Percentiles rank a stretch among this genome's conserved stretches.
Conservation (phyloP, 2,329 filamentous ascomycete species). For the Purpureocillium lavendulum region DNA sequence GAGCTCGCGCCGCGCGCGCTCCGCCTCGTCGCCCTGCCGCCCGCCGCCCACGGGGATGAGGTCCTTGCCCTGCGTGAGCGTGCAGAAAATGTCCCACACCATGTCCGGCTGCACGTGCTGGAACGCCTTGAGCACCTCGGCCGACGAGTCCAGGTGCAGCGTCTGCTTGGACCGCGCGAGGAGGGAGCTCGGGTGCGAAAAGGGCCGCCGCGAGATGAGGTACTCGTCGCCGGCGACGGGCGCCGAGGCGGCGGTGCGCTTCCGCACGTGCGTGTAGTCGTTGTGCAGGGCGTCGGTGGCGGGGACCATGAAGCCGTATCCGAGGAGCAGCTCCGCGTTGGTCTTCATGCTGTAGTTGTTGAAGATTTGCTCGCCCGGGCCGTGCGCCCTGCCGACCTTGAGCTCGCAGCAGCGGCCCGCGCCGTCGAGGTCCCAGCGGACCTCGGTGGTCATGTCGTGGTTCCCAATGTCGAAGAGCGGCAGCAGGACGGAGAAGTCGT, state of each 20-base stretch:
- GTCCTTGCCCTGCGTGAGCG: conserved; percentile 21
- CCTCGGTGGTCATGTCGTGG: conserved; percentile 52
- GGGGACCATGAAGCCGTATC: conserved; percentile 53
- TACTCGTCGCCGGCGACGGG: conserved; percentile 29
- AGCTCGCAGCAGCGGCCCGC: conserved; percentile 31
- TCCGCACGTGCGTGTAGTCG: conserved; percentile 50
- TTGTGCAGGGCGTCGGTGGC: conserved; percentile 42
- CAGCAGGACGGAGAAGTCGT: conserved; percentile 60
- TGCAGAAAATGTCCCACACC: conserved; percentile 38
- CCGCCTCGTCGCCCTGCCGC: conserved; percentile 16
- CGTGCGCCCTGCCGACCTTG: conserved; percentile 30
- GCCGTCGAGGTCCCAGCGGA: conserved; percentile 48
- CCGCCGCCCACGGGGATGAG: conserved; percentile 14
- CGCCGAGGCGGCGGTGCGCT: conserved; percentile 21
- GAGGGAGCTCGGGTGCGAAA: conserved; percentile 37
- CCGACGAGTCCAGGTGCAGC: conserved; percentile 17
- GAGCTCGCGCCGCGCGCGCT: conserved; percentile 12
- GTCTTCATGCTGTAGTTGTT: conserved; percentile 71
- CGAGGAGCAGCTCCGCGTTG: conserved; percentile 61
- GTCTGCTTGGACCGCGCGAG: conserved; percentile 32
- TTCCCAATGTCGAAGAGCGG: conserved; percentile 67
- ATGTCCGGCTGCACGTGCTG: conserved; percentile 44
- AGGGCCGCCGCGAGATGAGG: conserved; percentile 43
- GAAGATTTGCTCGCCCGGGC: conserved; percentile 46
- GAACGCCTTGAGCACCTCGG: conserved; percentile 28